Evolutionary conservation across 768 basidiomycete species (phyloP).

Genomic region (Russula abietina): DNA sequence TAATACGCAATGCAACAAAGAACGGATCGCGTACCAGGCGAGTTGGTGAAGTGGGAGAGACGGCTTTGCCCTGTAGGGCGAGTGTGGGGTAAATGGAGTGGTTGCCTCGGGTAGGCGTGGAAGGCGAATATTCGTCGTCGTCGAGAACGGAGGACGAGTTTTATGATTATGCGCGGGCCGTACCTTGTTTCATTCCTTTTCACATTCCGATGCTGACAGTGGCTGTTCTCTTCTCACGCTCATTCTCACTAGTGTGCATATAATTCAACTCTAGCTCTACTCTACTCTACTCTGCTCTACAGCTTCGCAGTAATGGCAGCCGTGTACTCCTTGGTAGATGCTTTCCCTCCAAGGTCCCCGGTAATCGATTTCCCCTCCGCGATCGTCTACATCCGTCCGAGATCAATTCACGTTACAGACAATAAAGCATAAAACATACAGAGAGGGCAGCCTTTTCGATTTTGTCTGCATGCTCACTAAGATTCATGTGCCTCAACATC

Average conservation of each 20-base stretch:
- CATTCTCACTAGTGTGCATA: background rate
- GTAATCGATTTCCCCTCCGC: slow-evolving; percentile 95
- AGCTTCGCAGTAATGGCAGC: slow-evolving; percentile 78
- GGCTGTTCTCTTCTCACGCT: slow-evolving; percentile 23
- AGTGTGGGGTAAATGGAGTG: slow-evolving; percentile 63
- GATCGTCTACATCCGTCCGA: slow-evolving; percentile 64
- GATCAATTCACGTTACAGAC: slow-evolving; percentile 9
- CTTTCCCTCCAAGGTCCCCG: slow-evolving; percentile 91
- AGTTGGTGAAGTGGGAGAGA: slow-evolving; percentile 42
- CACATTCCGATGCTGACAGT: slow-evolving; percentile 20
- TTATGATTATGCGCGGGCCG: background rate
- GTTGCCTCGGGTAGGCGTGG: slow-evolving; percentile 50
- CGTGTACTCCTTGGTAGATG: slow-evolving; percentile 86
- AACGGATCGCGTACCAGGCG: slow-evolving; percentile 37
- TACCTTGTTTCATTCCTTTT: slow-evolving; percentile 5
- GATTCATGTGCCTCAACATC: slow-evolving; percentile 98
- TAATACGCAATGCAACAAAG: slow-evolving; percentile 10
- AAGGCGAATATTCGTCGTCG: slow-evolving; percentile 33
- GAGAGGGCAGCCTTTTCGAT: slow-evolving; percentile 89
- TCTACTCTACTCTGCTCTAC: background rate
- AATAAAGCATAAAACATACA: slow-evolving; percentile 37
- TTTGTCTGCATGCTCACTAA: slow-evolving; percentile 73
- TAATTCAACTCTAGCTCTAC: background rate
- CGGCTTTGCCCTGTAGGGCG: slow-evolving; percentile 88
- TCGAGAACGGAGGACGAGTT: slow-evolving; percentile 22